phyloP scores from a whole-genome alignment of 768 basidiomycete species.

The Suillus lakei region DNA sequence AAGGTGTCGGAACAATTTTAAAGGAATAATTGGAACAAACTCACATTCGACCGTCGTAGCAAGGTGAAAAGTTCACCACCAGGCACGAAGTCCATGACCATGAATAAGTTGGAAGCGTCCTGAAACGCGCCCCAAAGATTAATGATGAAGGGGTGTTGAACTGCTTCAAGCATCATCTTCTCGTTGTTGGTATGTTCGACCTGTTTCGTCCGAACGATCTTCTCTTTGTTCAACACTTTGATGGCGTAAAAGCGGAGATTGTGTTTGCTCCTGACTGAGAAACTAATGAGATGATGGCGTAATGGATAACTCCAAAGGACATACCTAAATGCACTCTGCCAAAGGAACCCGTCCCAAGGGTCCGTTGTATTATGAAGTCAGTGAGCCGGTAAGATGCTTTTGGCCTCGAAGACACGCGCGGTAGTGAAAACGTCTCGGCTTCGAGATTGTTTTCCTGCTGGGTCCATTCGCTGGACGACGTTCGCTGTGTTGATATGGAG shows the following conservation, averaged over 20 bases:
- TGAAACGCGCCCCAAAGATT: slow-evolving; percentile 98
- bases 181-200: slow-evolving; percentile 98
- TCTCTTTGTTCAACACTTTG: slow-evolving; percentile 93
- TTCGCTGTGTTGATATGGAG: slow-evolving; percentile 72
- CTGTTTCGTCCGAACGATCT: slow-evolving; percentile 91
- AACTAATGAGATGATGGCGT: slow-evolving; percentile 13
- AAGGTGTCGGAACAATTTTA: slow-evolving; percentile 17
- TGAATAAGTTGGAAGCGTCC: slow-evolving; percentile 90
- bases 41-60: slow-evolving; percentile 84
- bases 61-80: slow-evolving; percentile 97
- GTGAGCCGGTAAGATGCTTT: slow-evolving; percentile 72
- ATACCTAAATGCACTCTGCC: slow-evolving; percentile 92
- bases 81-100: slow-evolving; percentile 97
- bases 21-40: slow-evolving; percentile 33
- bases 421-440: slow-evolving; percentile 38
- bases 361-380: slow-evolving; percentile 83
- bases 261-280: slow-evolving; percentile 84
- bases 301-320: slow-evolving; percentile 17
- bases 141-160: slow-evolving; percentile 93
- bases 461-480: slow-evolving; percentile 59
- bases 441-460: slow-evolving; percentile 44
- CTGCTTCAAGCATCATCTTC: slow-evolving; percentile 79
- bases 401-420: slow-evolving; percentile 47
- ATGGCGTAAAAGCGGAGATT: slow-evolving; percentile 96
- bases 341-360: slow-evolving; percentile 94